A percentile compares a stretch with the other conserved stretches of the same genome.
phyloP scores from a whole-genome alignment of 306 rosid species.

The Medicago ruthenica region DNA sequence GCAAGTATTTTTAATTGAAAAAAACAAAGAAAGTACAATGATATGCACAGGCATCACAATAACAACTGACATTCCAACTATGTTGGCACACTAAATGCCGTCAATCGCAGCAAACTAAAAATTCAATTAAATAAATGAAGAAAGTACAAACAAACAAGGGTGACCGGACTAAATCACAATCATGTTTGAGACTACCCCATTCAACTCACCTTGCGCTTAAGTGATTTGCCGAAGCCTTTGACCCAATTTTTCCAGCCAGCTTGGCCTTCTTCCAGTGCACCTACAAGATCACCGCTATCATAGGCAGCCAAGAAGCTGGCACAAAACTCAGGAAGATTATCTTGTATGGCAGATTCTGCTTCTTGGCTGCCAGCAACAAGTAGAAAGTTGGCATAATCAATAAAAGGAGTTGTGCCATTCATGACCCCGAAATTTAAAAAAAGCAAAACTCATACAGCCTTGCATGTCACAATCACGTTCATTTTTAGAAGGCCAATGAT shows the following conservation, averaged over 20 bases:
- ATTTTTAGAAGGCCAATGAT: slow-evolving; percentile 21
- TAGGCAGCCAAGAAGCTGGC: slow-evolving; percentile 78
- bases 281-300: slow-evolving; percentile 71
- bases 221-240: slow-evolving; percentile 85
- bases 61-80: no score
- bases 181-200: not conserved
- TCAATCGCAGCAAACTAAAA: no score
- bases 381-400: slow-evolving; percentile 5
- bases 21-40: no score
- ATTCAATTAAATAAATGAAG: no score
- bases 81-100: no score
- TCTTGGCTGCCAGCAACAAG: slow-evolving; percentile 71
- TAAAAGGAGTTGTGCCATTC: not conserved
- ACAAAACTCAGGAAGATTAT: slow-evolving; percentile 77
- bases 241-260: slow-evolving; percentile 98
- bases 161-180: no score
- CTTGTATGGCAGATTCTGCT: slow-evolving; percentile 72
- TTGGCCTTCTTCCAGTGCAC: slow-evolving; percentile 86
- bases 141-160: no score
- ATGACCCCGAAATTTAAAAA: not conserved
- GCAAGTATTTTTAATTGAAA: no score
- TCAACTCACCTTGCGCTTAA: slow-evolving; percentile 78
- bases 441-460: not conserved
- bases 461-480: not conserved
- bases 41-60: no score